Evolutionary conservation across 371 early-diverging fungal genomes (phyloP), one percentile per base, ranked within the genome.

Genomic region (Quaeritorhiza haematococci): DNA sequence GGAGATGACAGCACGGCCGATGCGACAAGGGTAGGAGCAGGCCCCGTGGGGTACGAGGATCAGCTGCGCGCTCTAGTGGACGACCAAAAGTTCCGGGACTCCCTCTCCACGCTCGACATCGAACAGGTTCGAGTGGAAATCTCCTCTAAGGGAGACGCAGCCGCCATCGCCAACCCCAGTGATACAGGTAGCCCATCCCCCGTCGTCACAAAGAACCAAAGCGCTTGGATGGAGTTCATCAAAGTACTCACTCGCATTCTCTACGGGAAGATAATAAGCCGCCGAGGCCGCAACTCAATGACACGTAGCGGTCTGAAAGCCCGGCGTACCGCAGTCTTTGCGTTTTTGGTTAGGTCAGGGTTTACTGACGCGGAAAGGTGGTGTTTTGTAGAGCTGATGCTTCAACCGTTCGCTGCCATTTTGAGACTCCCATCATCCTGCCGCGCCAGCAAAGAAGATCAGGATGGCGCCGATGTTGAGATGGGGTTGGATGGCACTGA

Each of bases 11-110:
- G n/a, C n/a, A n/a, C n/a, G n/a, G n/a, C n/a, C n/a, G n/a, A n/a
- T n/a, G n/a, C n/a, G n/a, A n/a, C n/a, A n/a, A n/a, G n/a, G n/a
- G n/a, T n/a, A n/a, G n/a, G n/a, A n/a, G 75, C 79, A 0, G 76
- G 83, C 17, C 57, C 94, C 28, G 62, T 64, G 6, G 84, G 83
- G 13, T 91, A 91, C 58, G 78, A 77, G 10, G 92, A 90, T 32
- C 79, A 86, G 33, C 71, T 96, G 51, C 75, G 80, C 49, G 83
- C 80, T 26, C 62, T 96, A 47, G 62, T 89, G 13, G 87, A 91
- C 38, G 95, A 94, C n/a, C 69, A 76, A 48, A 86, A 84, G 57
- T 93, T 94, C 83, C 86, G 96, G 26, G 95, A 96, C 58, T 85
- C 85, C 56, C 73, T 98, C 24, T 69, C 89, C 17, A 84, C 84